phyloP scores from a whole-genome alignment of 768 basidiomycete genomes.

The Auricularia cornea region DNA sequence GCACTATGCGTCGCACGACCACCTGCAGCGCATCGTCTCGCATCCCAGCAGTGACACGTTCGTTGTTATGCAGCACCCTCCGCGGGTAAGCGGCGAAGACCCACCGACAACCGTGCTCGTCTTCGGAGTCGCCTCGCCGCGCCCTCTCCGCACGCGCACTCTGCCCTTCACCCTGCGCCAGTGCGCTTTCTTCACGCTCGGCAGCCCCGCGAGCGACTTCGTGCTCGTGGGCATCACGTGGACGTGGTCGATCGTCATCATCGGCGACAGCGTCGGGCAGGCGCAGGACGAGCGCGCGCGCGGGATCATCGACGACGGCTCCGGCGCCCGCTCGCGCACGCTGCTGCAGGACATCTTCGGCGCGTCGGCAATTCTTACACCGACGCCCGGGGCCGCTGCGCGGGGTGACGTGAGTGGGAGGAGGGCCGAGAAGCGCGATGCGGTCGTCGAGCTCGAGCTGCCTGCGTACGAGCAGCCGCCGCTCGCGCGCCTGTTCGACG shows the following conservation, averaged over 20 bases:
- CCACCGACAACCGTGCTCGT: slow-evolving; percentile 35
- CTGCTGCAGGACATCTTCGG: slow-evolving; percentile 92
- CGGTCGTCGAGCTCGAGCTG: slow-evolving; percentile 46
- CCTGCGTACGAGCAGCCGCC: slow-evolving; percentile 75
- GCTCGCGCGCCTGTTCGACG: slow-evolving; percentile 59
- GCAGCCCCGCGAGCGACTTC: slow-evolving; percentile 31
- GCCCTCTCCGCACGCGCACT: slow-evolving; percentile 33
- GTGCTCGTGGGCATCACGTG: slow-evolving; percentile 64
- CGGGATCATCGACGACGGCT: slow-evolving; percentile 24
- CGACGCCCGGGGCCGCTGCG: no score
- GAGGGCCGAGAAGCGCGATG: slow-evolving; percentile 30
- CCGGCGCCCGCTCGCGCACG: slow-evolving; percentile 37
- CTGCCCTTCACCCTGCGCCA: slow-evolving; percentile 61
- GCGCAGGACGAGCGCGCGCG: slow-evolving; percentile 33
- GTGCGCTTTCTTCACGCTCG: slow-evolving; percentile 29
- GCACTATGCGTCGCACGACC: slow-evolving; percentile 34
- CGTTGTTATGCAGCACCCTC: slow-evolving; percentile 38
- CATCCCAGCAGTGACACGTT: slow-evolving; percentile 54
- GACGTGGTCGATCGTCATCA: slow-evolving; percentile 53
- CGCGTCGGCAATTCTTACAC: slow-evolving; percentile 48
- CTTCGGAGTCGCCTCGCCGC: slow-evolving; percentile 39
- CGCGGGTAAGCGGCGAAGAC: slow-evolving; percentile 15
- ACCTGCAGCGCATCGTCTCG: slow-evolving; percentile 40
- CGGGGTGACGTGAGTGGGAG: no score
- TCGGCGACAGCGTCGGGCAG: slow-evolving; percentile 48